Percentiles rank a stretch among this genome's conserved stretches.
phyloP scores from a whole-genome alignment of 2,329 filamentous ascomycete species.

The Chaetomiaceae sp. region DNA sequence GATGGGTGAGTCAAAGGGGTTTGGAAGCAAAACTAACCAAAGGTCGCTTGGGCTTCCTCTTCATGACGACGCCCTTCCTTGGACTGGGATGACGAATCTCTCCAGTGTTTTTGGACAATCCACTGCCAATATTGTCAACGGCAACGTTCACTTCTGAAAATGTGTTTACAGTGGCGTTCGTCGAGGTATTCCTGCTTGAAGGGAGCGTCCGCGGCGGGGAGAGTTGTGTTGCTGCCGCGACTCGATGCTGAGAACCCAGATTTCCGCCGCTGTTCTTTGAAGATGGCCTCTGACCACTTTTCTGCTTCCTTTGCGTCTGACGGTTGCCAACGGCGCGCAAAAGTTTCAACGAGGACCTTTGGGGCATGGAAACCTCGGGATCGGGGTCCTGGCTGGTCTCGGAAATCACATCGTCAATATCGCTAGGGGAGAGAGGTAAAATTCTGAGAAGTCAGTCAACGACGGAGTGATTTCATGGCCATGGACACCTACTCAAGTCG shows the following conservation, averaged over 20 bases:
- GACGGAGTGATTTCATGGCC: no score
- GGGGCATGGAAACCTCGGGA: background rate
- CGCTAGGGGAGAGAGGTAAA: background rate
- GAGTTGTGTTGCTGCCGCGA: background rate
- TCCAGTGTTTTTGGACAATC: background rate
- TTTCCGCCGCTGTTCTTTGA: background rate
- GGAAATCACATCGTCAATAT: background rate
- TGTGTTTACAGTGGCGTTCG: background rate
- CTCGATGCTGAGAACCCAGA: background rate
- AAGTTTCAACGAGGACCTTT: background rate
- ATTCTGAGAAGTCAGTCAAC: conserved; percentile 2
- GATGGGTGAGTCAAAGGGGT: background rate
- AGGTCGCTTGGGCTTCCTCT: conserved; percentile 22
- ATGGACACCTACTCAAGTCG: conserved; percentile 11
- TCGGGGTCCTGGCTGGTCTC: background rate
- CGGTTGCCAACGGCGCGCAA: background rate
- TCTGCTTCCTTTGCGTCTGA: background rate
- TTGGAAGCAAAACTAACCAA: conserved; percentile 10
- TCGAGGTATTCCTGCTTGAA: background rate
- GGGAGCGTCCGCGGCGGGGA: background rate
- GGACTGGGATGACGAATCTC: background rate
- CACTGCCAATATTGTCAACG: background rate
- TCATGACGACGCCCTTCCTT: background rate
- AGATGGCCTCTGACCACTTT: background rate
- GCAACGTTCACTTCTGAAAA: accelerated